These are phyloP conservation scores for Bisporella sp. DNA, from an alignment of 2,329 filamentous ascomycete species.

Conservation along the genomic window DNA sequence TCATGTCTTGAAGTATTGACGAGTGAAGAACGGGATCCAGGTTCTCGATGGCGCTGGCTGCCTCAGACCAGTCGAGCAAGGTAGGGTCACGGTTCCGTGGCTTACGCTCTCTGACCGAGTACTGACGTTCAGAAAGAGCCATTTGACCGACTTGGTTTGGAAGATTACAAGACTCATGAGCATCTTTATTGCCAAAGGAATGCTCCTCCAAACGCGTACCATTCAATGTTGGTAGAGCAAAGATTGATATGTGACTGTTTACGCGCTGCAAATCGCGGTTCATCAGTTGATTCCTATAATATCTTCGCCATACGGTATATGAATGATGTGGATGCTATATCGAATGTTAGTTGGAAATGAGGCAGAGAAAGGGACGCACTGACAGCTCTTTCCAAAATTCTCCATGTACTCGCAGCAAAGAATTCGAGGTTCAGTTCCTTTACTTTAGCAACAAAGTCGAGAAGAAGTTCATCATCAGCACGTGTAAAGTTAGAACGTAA, in stretches of 20 bases:
- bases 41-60: conserved; percentile 20
- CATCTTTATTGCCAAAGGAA: too few relatives aligned
- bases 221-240: too few relatives aligned
- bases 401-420: conserved; percentile 12
- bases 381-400: conserved; percentile 17
- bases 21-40: conserved; percentile 22
- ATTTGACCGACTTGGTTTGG: too few relatives aligned
- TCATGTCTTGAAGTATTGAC: conserved; percentile 20
- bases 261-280: too few relatives aligned
- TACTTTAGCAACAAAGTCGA: conserved; percentile 17
- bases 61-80: conserved; percentile 24
- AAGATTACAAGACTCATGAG: too few relatives aligned
- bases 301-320: conserved; percentile 9
- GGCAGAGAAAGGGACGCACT: background rate
- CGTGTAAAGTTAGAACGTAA: conserved; percentile 12
- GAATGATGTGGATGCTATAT: conserved; percentile 17
- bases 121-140: too few relatives aligned
- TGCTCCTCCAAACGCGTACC: too few relatives aligned
- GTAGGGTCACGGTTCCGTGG: conserved; percentile 19
- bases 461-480: conserved; percentile 20
- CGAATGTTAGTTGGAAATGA: conserved; percentile 3
- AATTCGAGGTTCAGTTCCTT: conserved; percentile 10
- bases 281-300: conserved; percentile 13
- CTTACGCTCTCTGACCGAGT: conserved; percentile 13
- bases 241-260: too few relatives aligned